Base-by-base conservation (phyloP, 1,284 basidiomycete species). In the Melampsora occidentalis region DNA sequence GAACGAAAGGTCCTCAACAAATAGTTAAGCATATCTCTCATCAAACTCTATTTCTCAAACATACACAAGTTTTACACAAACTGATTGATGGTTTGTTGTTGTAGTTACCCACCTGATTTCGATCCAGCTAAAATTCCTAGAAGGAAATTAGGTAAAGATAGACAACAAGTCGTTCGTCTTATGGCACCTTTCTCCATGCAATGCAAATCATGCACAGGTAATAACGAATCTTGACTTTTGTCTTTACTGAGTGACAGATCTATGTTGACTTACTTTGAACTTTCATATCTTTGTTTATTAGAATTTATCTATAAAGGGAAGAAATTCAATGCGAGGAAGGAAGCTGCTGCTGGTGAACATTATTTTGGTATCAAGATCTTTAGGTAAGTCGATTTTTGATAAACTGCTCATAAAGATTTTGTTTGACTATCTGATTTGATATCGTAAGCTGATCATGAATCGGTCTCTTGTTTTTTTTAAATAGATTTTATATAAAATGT, bases 181-280 rank as follows among this genome's bases (percentile, higher is more conserved):
- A 99, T 99, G 96, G 95, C 97, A 6, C 96, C 96, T 0, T 99
- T 97, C 84, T 95, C 93, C 18, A 99, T 99, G 96, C 81, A 84
- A n/a, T 85, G 84, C 81, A 83, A 83, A 79, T 82, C 73, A 42
- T 76, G 73, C 46, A 76, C 66, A 33, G 73, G 73, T 76, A 12
- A 69, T 53, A 53, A n/a, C 16, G 9, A 53, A 53, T n/a, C 6
- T 18, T 9, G 16, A 53, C 3, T 20, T 39, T 39, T 39, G 5
- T 39, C 7, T 53, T 53, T n/a, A 9, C 6, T 53, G 51, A 53
- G 51, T 10, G 6, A 53, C 2, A 53, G 22, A 25, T 53, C 16
- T 28, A 28, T 28, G 28, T 28, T 28, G 3, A 51, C 35, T 39
- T 39, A 35, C 10, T 42, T 7, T 63, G 28, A 63, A 12, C 6